These are phyloP conservation scores for Bretschneidera sinensis DNA, from an alignment of 345 rosid genomes.

Conservation along the genomic window DNA sequence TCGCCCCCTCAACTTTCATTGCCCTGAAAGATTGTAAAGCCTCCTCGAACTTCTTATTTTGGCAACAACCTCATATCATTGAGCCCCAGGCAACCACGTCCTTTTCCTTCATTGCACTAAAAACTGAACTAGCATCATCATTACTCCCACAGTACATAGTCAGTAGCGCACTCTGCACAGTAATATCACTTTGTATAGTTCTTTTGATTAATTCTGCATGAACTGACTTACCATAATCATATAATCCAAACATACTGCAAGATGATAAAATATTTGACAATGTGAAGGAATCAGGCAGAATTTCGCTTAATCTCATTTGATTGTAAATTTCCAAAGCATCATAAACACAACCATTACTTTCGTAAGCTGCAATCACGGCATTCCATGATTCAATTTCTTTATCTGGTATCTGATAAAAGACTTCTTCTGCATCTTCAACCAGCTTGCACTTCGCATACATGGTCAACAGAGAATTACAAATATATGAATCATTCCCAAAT, in stretches of 20 bases:
- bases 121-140: constrained; percentile 43
- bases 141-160: constrained; percentile 50
- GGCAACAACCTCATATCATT: constrained; percentile 63
- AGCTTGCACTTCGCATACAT: constrained; percentile 65
- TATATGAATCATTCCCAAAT: constrained; percentile 46
- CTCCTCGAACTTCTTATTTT: constrained; percentile 47
- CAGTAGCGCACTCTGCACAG: constrained; percentile 48
- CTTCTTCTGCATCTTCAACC: constrained; percentile 44
- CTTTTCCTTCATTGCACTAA: constrained; percentile 39
- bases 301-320: constrained; percentile 37
- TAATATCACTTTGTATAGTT: constrained; percentile 32
- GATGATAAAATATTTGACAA: constrained; percentile 51
- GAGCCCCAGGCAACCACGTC: constrained; percentile 78
- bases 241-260: constrained; percentile 37
- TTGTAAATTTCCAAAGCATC: constrained; percentile 42
- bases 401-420: constrained; percentile 38
- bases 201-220: constrained; percentile 57
- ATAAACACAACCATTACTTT: constrained; percentile 29
- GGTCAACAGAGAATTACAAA: constrained; percentile 54
- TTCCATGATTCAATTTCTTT: constrained; percentile 65
- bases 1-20: constrained; percentile 43
- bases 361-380: constrained; percentile 68
- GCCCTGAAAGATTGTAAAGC: constrained; percentile 40
- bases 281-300: constrained; percentile 51
- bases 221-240: constrained; percentile 54